Evolutionary conservation across 2,329 filamentous ascomycete species (phyloP), one percentile per base, ranked within the genome.

Genomic region (Neurospora crassa): DNA sequence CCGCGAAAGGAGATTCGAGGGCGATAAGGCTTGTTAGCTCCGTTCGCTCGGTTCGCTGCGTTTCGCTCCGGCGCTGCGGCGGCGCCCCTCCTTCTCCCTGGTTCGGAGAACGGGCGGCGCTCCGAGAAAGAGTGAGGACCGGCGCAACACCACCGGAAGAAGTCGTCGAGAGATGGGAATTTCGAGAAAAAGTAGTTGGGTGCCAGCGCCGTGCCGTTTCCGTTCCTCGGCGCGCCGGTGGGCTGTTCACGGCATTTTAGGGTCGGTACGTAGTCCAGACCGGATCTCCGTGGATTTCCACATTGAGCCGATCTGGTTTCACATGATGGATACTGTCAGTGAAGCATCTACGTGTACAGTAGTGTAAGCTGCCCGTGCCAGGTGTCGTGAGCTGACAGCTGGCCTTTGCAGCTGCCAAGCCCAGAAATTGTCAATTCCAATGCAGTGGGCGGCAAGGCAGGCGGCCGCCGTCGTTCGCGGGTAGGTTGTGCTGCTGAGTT

Each of bases 1-100:
- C 70, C 68, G 68, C 69, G 73, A 67, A 70, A 76, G 75, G 76
- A 76, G 74, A 76, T 77, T 71, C 76, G 76, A 77, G 72, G 76
- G 76, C 74, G 76, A 76, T 77, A 77, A 70, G 71, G 40, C 70
- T 63, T 18, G 43, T 63, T 74, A 74, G 68, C 75, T 76, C 74
- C 75, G 68, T 29, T 42, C 53, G 24, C n/a, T 47, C 45, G 4
- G 42, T n/a, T 47, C 45, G 47, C 20, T 53, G 20, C 45, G 14
- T 59, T 59, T 34, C 47, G 47, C 47, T 59, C 14, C 53, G 53
- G 53, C 53, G 53, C 24, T 59, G 24, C 24, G 74, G 24, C 14
- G 34, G 34, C 34, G 34, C 34, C 34, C 34, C 34, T 37, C 34
- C 6, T 29, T 29, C 47, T n/a, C 47, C 10, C 41, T 59, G n/a